Evolutionary conservation across 139 green algal species (phyloP), one percentile per base, ranked within the genome.

Genomic region (Tetradesmus lagerheimii): DNA sequence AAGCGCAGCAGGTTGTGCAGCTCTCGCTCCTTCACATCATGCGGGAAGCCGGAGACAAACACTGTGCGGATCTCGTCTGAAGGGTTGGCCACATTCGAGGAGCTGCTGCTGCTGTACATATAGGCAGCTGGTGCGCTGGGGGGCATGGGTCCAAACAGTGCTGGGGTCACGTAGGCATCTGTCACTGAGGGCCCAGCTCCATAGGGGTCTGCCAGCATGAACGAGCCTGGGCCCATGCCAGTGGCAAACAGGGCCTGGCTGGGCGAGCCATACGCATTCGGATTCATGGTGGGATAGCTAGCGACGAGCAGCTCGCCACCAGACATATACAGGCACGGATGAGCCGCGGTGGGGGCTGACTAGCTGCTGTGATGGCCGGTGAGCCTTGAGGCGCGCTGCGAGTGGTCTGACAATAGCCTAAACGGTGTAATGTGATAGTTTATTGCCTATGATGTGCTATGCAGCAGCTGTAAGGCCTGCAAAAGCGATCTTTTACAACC

Each of bases 1-100:
- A 98, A 99, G 11, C 97, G 93, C 78, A 99, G 92, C 50, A 99
- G 89, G 90, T 99, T 99, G 83, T 98, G 97, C 35, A 99, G 93
- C 93, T 99, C 97, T 4, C 97, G 89, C 91, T 99, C 97, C 89
- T 96, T 98, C 11, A 99, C 93, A 35, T 99, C 97, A 2, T 83
- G 41, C 0, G 97, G 97, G 79, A 99, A 99, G 20, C 97, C 97
- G 0, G 96, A 95, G 9, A 99, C 89, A 81, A 98, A 99, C 37
- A 99, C 91, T 5, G 97, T 99, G 18, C 97, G 93, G 11, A 99
- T 89, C 80, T 98, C 96, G 29, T 97, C 95, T 5, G 27, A 23
- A 4, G 80, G 80, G 31, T 29, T 75, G 27, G 47, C 45, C 29
- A 45, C 47, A 31, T 29, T 31, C 6, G 57, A 34, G 15, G 47